phyloP scores from a whole-genome alignment of 345 rosid species.

The Cardamine occulta region DNA sequence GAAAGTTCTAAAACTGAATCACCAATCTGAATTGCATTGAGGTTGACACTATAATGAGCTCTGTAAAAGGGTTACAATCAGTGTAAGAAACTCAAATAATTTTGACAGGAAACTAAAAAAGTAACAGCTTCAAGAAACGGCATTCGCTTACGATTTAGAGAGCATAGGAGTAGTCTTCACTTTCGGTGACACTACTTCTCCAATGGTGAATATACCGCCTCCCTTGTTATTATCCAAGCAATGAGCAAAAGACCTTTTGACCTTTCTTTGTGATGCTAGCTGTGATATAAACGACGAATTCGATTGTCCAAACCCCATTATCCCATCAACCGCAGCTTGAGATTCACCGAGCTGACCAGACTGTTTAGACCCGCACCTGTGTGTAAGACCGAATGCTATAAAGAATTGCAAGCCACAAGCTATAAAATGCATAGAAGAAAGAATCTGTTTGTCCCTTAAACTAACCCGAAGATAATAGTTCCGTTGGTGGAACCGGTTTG shows the following conservation, averaged over 20 bases:
- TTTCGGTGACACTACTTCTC: constrained; percentile 78
- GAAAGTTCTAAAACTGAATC: constrained; percentile 55
- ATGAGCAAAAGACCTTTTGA: constrained; percentile 77
- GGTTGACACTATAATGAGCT: constrained; percentile 78
- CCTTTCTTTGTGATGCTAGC: constrained; percentile 71
- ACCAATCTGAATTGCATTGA: constrained; percentile 76
- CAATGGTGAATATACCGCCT: constrained; percentile 91
- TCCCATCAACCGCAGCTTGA: constrained; percentile 80
- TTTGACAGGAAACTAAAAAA: neutral
- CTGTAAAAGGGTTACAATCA: constrained; percentile 47
- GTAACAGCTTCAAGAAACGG: constrained; percentile 16
- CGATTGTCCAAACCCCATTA: constrained; percentile 89
- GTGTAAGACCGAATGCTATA: neutral
- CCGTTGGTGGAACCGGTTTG: constrained; percentile 60
- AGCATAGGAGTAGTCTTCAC: constrained; percentile 80
- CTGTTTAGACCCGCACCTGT: constrained; percentile 79
- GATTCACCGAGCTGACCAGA: constrained; percentile 78
- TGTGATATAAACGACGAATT: constrained; percentile 87
- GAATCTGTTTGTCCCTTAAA: neutral
- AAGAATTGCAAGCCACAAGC: constrained; percentile 1
- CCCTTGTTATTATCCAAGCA: constrained; percentile 78
- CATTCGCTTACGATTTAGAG: constrained; percentile 65
- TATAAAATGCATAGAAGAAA: neutral
- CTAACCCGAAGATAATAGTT: constrained; percentile 76
- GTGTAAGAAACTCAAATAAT: neutral